A percentile compares a stretch with the other conserved stretches of the same genome.
These are phyloP conservation scores for Neonectria sp. DNA, from an alignment of 2,329 filamentous ascomycete genomes.

Conservation along the genomic window DNA sequence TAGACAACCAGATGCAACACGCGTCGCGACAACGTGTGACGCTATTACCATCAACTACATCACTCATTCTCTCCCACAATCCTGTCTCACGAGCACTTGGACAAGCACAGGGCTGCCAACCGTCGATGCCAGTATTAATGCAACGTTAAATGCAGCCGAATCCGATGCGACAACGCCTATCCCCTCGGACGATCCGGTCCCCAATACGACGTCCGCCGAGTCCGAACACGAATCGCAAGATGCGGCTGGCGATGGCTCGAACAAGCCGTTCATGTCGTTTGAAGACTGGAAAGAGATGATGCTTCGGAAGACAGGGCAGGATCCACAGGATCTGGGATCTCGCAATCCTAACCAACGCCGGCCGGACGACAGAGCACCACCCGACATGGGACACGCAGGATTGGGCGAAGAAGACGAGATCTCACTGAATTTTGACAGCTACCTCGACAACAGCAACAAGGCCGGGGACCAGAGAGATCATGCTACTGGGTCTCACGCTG, in stretches of 20 bases:
- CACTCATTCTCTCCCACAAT: constrained; percentile 82
- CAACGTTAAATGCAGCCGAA: constrained; percentile 9
- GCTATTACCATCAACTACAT: constrained; percentile 78
- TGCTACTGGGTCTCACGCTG: neutral
- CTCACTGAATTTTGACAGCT: constrained; percentile 66
- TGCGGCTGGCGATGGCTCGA: constrained; percentile 41
- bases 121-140: constrained; percentile 18
- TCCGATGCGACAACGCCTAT: constrained; percentile 26
- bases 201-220: constrained; percentile 17
- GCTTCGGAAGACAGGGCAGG: constrained; percentile 86
- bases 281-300: constrained; percentile 99
- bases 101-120: constrained; percentile 50
- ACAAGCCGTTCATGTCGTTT: constrained; percentile 86
- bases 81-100: constrained; percentile 79
- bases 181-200: constrained; percentile 18
- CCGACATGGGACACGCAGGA: constrained; percentile 80
- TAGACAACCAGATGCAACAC: neutral
- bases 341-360: constrained; percentile 68
- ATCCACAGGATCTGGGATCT: constrained; percentile 75
- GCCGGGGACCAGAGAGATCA: constrained; percentile 33
- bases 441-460: constrained; percentile 41
- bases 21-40: constrained; percentile 8
- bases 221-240: constrained; percentile 32
- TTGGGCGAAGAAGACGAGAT: constrained; percentile 93
- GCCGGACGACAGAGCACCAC: constrained; percentile 64